Base-by-base conservation (phyloP, 2,329 filamentous ascomycete genomes). In the Gliomastix tumulicola region DNA sequence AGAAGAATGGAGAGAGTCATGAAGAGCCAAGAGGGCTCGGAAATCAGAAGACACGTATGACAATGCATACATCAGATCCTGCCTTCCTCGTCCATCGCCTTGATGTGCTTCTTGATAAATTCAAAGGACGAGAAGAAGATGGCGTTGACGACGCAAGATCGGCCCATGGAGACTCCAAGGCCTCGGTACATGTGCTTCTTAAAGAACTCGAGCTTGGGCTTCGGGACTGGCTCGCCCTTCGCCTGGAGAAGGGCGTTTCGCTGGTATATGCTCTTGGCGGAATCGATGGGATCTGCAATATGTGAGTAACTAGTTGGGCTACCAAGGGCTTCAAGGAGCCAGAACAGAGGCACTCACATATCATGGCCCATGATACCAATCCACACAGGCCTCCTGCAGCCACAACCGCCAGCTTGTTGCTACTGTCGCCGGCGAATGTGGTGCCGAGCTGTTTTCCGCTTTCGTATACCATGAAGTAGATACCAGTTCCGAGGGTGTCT, bases 121-220 rank as follows among this genome's bases (percentile, higher is more conserved):
- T 94, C 87, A 55, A 92, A 94, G 27, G 81, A 83, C 30, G 84
- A 88, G 64, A 94, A 94, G 70, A 94, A 94, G 50, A 94, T 84
- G 46, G 86, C 85, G 56, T 94, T 94, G 48, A 92, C 80, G 36
- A 87, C 70, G 50, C 84, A 88, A 11, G 85, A 89, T 38, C 87
- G 79, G 46, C 78, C 74, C 79, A 92, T 89, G 25, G 84, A 89
- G 19, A 92, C 86, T 17, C 81, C 84, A 4, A 94, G 70, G 21
- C 86, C 87, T 48, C 85, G 79, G 60, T 92, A 94, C 78, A 88
- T 88, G 44, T 82, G 76, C 37, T 70, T 70, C 50, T 83, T 78
- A 60, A 88, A 84, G 60, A 88, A 89, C 41, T 83, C 71, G 41
- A 92, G 88, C 57, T 82, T 84, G 9, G 85, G 84, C 17, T 74